These are phyloP conservation scores for Kitagawia praeruptora DNA, from an alignment of 129 eudicot species.

Conservation along the genomic window DNA sequence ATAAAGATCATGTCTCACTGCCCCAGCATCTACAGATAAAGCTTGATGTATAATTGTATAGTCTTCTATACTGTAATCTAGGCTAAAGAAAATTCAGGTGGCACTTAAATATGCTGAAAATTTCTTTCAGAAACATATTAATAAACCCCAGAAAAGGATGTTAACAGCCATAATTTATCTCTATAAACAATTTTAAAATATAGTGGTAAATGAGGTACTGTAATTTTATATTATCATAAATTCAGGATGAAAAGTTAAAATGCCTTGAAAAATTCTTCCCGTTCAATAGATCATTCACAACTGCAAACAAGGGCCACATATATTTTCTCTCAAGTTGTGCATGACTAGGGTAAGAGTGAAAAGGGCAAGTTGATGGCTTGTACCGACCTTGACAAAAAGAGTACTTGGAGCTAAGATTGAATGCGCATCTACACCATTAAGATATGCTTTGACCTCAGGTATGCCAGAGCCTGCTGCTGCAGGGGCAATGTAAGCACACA, in stretches of 20 bases:
- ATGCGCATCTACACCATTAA: constrained; percentile 94
- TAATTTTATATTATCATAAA: neutral
- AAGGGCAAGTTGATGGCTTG: neutral
- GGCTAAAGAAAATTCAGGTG: neutral
- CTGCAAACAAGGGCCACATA: neutral
- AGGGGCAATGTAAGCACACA: constrained; percentile 92
- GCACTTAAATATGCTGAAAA: neutral
- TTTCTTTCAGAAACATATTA: neutral
- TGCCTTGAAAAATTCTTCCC: neutral
- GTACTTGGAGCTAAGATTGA: constrained; percentile 94
- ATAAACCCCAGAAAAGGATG: neutral
- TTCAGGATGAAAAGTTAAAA: neutral
- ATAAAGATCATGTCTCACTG: neutral
- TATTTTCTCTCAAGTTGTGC: neutral
- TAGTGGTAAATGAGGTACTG: neutral
- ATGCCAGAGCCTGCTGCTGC: constrained; percentile 99
- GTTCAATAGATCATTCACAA: neutral
- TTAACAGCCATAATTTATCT: neutral
- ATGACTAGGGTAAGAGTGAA: neutral
- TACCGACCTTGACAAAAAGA: constrained; percentile 74
- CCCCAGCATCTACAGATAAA: neutral
- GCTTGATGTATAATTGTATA: neutral
- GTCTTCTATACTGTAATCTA: neutral
- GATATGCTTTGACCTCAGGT: constrained; percentile 97
- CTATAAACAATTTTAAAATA: neutral